Conservation (phyloP, 192 early-diverging fungal genomes). For the Piromyces finnis region DNA sequence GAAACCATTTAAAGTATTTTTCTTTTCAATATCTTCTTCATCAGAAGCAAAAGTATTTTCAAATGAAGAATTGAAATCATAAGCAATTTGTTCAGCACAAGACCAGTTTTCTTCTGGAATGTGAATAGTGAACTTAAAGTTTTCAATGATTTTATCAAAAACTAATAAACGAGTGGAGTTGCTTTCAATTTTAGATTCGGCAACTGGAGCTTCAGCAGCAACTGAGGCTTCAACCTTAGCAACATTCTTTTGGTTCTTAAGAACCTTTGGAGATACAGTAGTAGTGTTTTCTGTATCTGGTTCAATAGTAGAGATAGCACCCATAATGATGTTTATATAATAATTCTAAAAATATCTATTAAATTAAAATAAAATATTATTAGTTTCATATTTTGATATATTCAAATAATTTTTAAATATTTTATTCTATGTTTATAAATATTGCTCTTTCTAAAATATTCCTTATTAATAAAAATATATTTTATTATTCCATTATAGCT, state of each 20-base stretch:
- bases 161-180: neutral
- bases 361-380: no score
- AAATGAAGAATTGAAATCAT: conserved; percentile 35
- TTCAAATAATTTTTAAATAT: no score
- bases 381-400: no score
- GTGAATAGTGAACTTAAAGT: conserved; percentile 60
- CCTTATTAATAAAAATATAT: no score
- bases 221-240: neutral
- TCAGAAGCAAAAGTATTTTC: conserved; percentile 22
- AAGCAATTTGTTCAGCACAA: conserved; percentile 65
- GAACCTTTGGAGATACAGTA: neutral
- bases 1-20: conserved; percentile 50
- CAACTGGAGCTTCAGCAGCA: neutral
- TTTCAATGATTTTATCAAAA: conserved; percentile 9
- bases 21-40: conserved; percentile 33
- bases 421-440: no score
- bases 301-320: neutral
- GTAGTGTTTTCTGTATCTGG: neutral
- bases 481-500: no score
- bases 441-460: no score
- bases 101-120: conserved; percentile 76
- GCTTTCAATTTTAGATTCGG: neutral
- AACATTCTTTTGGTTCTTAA: neutral
- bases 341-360: no score
- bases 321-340: neutral